phyloP scores from a whole-genome alignment of 306 rosid genomes.

The Quercus alba region DNA sequence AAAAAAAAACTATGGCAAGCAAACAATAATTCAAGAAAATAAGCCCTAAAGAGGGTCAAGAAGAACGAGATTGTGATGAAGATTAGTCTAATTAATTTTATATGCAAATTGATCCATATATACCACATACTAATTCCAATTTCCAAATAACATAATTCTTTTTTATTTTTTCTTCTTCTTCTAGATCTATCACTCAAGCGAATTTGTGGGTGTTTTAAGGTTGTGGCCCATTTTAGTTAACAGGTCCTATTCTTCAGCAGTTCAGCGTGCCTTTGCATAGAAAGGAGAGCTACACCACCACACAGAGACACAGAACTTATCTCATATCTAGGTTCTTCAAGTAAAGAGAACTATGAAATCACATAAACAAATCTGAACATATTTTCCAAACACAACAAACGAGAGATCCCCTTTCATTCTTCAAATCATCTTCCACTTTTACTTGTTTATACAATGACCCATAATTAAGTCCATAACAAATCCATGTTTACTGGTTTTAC shows the following conservation, averaged over 20 bases:
- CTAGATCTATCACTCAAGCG: neutral
- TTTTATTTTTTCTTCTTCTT: neutral
- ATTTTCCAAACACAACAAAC: conserved; percentile 43
- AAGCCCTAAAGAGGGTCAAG: neutral
- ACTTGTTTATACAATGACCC: conserved; percentile 43
- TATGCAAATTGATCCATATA: neutral
- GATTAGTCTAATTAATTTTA: neutral
- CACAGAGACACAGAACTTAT: conserved; percentile 15
- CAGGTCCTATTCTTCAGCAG: neutral
- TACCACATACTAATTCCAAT: neutral
- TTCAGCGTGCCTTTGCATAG: conserved; percentile 40
- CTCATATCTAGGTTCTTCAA: conserved; percentile 40
- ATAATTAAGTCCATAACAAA: conserved; percentile 10
- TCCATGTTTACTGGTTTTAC: neutral
- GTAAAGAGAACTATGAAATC: conserved; percentile 23
- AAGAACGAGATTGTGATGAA: neutral
- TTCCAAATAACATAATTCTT: neutral
- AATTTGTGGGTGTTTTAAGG: neutral
- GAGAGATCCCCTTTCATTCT: conserved; percentile 64
- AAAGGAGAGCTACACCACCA: conserved; percentile 53
- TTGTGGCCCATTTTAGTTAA: neutral
- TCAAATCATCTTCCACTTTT: conserved; percentile 60
- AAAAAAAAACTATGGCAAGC: no score
- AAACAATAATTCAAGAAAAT: neutral
- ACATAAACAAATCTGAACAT: conserved; percentile 36